These are phyloP conservation scores for Nitzschia palea DNA, from an alignment of 108 stramenopile genomes.

Conservation along the genomic window DNA sequence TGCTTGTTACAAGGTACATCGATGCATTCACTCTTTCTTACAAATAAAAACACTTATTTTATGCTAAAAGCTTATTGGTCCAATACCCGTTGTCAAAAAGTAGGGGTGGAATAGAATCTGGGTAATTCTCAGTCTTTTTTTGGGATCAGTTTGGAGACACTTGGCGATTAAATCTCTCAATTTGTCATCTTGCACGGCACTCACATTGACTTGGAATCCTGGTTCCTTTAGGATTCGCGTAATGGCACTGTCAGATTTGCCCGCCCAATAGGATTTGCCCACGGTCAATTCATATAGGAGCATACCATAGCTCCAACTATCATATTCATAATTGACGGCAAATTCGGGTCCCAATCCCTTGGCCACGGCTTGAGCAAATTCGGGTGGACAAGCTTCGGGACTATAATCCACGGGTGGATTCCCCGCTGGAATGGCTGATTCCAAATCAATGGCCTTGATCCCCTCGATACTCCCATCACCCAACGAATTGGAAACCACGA, in stretches of 20 bases:
- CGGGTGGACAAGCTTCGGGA: slow-evolving; percentile 89
- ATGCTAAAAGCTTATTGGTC: slow-evolving; percentile 17
- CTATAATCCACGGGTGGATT: slow-evolving; percentile 81
- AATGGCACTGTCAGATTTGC: slow-evolving; percentile 41
- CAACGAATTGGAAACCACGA: slow-evolving; percentile 36
- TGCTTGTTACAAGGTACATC: too few relatives aligned
- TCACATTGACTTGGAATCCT: slow-evolving; percentile 19
- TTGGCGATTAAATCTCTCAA: slow-evolving; percentile 65
- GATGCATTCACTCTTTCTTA: too few relatives aligned
- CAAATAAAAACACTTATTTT: background rate
- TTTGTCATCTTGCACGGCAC: slow-evolving; percentile 36
- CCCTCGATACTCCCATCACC: slow-evolving; percentile 5
- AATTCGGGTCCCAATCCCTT: slow-evolving; percentile 63
- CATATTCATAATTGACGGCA: slow-evolving; percentile 71
- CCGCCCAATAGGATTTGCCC: slow-evolving; percentile 69
- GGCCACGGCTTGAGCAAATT: slow-evolving; percentile 75
- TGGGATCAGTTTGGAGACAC: slow-evolving; percentile 63
- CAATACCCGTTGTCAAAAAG: slow-evolving; percentile 52
- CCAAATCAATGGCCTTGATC: slow-evolving; percentile 81
- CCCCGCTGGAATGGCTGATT: slow-evolving; percentile 65
- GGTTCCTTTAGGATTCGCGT: slow-evolving; percentile 41
- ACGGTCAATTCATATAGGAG: slow-evolving; percentile 80
- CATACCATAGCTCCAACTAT: slow-evolving; percentile 83
- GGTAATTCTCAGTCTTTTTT: slow-evolving; percentile 58
- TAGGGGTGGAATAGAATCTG: slow-evolving; percentile 79